Base-by-base conservation (phyloP, 2,329 filamentous ascomycete genomes). In the Anthostomella pinea region DNA sequence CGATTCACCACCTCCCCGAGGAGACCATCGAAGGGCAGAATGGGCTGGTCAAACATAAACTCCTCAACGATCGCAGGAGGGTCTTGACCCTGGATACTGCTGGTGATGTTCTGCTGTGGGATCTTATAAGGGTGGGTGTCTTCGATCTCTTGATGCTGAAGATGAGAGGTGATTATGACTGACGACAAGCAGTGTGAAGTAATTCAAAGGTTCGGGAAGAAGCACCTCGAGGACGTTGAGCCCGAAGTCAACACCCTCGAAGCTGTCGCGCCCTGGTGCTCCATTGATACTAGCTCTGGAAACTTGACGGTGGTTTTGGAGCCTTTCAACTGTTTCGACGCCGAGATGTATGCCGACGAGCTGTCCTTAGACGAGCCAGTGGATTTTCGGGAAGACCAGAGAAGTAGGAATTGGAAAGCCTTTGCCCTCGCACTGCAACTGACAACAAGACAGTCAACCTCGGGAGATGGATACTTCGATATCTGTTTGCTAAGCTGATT, bases 301-400 rank as follows among this genome's bases (percentile, higher is more conserved):
- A 88, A 87, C 45, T 70, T 98, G 37, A 91, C 89, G 2, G 91
- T 96, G 3, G 83, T 94, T 13, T 65, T 98, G 13, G 93, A 98
- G 57, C 87, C 90, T 25, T 94, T 93, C 55, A 94, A 94, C 51
- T 96, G 90, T 60, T 98, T 98, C 52, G 93, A 98, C 63, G 93
- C 90, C 11, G 93, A 98, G 57, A 85, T 95, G 63, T 98, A 98
- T 59, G 91, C 89, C 1, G 93, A 98, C 58, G 90, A 97, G 63
- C 68, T 94, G 22, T 72, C 81, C 25, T 52, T 91, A 36, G 76
- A 85, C 8, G 83, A 88, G 45, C 70, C 78, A n/a, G 70, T 85
- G 13, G 83, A 90, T 9, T 95, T 95, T 56, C 75, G 85, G 39
- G 91, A 97, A 53, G 93, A 98, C 53, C 91, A 97, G 66, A 80